phyloP scores from a whole-genome alignment of 2,329 filamentous ascomycete genomes.

The Arthrocladium fulminans region DNA sequence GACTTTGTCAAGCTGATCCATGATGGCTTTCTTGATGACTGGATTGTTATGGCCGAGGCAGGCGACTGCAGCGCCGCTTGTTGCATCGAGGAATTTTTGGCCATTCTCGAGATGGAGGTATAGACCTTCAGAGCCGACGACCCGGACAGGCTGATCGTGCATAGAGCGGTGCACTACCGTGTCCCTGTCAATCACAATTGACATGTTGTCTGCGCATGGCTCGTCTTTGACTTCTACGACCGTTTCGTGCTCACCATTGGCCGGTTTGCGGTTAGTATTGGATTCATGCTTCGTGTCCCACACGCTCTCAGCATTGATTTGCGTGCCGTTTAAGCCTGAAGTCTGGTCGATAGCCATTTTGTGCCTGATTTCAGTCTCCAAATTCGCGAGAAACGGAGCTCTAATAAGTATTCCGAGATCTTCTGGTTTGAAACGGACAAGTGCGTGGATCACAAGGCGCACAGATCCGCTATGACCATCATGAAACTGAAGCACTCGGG shows the following conservation, averaged over 20 bases:
- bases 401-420: too few species aligned
- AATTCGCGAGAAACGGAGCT: too few species aligned
- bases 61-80: constrained; percentile 61
- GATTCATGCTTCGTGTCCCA: too few species aligned
- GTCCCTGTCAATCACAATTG: not conserved
- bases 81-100: constrained; percentile 59
- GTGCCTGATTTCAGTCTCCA: too few species aligned
- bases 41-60: constrained; percentile 60
- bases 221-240: not conserved
- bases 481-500: too few species aligned
- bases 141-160: constrained; percentile 38
- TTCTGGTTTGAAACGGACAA: too few species aligned
- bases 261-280: not conserved
- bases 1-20: constrained; percentile 49
- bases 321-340: too few species aligned
- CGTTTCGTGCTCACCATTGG: not conserved
- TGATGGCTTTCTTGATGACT: constrained; percentile 52
- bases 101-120: constrained; percentile 48
- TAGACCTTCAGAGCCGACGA: constrained; percentile 42
- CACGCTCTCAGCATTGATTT: too few species aligned
- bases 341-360: too few species aligned
- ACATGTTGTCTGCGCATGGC: not conserved
- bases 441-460: too few species aligned
- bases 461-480: too few species aligned
- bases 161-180: constrained; percentile 45